Evolutionary conservation across 1,284 basidiomycete species (phyloP), one percentile per base, ranked within the genome.

Genomic region (Leccinum griseonigrum): DNA sequence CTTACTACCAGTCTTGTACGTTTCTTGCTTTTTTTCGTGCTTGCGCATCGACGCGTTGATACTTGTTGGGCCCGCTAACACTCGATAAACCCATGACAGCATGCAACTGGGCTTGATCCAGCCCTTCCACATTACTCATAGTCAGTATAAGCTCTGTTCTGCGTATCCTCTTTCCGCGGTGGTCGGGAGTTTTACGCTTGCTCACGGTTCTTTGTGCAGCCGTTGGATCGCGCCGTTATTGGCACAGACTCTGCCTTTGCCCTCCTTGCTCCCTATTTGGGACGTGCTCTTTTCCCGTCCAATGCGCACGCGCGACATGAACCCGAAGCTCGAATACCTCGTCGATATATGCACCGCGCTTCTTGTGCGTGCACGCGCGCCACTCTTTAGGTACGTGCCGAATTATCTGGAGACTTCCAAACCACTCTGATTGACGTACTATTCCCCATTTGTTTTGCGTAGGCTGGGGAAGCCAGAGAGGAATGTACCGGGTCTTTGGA

Each of bases 61-160:
- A 3, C 57, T 26, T 50, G 52, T 38, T 52, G 38, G 31, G 16
- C 36, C 40, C 10, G 51, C 56, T 34, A 22, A 61, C 57, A 56
- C 9, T 64, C 50, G 31, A 29, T 26, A 18, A 16, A 14, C 14
- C 75, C 28, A 53, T 54, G 56, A 40, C 60, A 83, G 88, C 77
- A 80, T 68, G 72, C 74, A 7, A 87, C 85, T 67, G 87, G 88
- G 1, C 77, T 92, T 13, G 87, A 90, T 69, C 90, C 91, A 28
- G 75, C 80, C 28, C 76, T 89, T 46, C 90, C 91, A 1, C 90
- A 92, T 74, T 92, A 90, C 72, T 91, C 91, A 57, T 89, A 88
- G 90, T 92, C 73, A 64, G 89, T 77, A 8, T 31, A 38, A n/a
- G 22, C 58, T 59, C 51, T 60, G 2, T 26, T 36, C 36, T 11